These are phyloP conservation scores for Backusella sp. DNA, from an alignment of 192 early-diverging fungal genomes.

Conservation along the genomic window DNA sequence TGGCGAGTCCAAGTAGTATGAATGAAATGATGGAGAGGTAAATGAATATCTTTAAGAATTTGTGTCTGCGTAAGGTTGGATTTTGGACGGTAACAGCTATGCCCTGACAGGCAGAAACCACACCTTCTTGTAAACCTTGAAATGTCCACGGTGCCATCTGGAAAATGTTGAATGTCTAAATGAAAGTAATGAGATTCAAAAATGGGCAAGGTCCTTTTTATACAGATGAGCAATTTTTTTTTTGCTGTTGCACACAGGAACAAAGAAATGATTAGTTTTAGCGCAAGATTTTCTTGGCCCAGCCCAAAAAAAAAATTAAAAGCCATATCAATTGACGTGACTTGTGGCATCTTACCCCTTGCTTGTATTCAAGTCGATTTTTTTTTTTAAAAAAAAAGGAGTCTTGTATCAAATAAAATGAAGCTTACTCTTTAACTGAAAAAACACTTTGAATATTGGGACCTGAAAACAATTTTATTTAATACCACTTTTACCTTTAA, in stretches of 20 bases:
- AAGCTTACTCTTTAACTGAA: not conserved
- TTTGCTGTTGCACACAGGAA: not conserved
- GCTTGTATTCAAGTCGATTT: not conserved
- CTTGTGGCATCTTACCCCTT: not conserved
- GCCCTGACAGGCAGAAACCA: slow-evolving; percentile 41
- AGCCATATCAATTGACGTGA: not conserved
- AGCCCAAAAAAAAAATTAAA: not conserved
- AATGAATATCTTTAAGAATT: slow-evolving; percentile 39
- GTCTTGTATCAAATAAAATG: not conserved
- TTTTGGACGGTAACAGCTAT: slow-evolving; percentile 43
- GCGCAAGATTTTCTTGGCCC: not conserved
- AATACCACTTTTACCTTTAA: not conserved
- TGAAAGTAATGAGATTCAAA: slow-evolving; percentile 9
- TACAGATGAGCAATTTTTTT: not conserved
- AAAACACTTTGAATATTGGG: not conserved
- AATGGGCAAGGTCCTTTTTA: not conserved
- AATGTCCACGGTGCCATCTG: slow-evolving; percentile 31
- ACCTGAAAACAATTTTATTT: not conserved
- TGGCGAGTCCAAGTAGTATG: slow-evolving; percentile 40
- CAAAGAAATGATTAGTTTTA: not conserved
- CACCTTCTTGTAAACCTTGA: slow-evolving; percentile 40
- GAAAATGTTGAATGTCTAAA: not conserved
- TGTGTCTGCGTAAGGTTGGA: slow-evolving; percentile 43
- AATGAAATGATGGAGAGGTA: slow-evolving; percentile 41
- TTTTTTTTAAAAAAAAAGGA: not conserved